Evolutionary conservation across 2,329 filamentous ascomycete species (phyloP).

Genomic region (Leptographium galeiforme): DNA sequence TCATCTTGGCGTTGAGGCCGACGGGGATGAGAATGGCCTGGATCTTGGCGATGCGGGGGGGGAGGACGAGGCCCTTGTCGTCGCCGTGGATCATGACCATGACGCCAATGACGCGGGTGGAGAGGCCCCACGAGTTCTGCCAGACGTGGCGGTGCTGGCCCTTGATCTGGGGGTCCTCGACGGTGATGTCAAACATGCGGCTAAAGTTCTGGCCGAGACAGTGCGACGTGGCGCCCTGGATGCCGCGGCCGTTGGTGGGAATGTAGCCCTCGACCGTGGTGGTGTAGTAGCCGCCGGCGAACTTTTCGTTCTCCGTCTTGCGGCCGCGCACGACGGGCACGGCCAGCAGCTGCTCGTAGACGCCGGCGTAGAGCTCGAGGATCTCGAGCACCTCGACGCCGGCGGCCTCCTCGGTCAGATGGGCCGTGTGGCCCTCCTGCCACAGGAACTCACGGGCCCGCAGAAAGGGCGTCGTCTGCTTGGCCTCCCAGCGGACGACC

Average conservation of each 20-base stretch:
- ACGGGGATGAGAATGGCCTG: constrained; percentile 86
- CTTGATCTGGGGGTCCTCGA: constrained; percentile 79
- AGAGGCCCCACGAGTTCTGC: constrained; percentile 99
- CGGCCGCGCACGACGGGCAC: constrained; percentile 85
- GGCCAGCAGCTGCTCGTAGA: constrained; percentile 88
- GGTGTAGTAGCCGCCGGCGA: constrained; percentile 91
- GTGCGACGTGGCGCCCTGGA: constrained; percentile 92
- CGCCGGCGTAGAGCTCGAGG: constrained; percentile 77
- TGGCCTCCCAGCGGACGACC: constrained; percentile 84
- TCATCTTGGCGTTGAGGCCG: constrained; percentile 79
- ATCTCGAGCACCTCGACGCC: constrained; percentile 83
- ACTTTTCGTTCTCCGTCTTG: constrained; percentile 98
- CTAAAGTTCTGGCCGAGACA: constrained; percentile 94
- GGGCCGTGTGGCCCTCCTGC: constrained; percentile 91
- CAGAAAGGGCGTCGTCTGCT: constrained; percentile 78
- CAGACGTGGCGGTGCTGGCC: constrained; percentile 75
- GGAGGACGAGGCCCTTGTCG: constrained; percentile 86
- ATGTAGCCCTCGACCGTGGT: constrained; percentile 97
- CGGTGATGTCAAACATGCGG: constrained; percentile 95
- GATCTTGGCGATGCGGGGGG: constrained; percentile 74
- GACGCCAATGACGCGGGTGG: constrained; percentile 91
- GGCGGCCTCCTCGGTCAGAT: constrained; percentile 70
- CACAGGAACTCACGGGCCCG: constrained; percentile 91
- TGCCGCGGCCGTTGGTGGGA: constrained; percentile 85
- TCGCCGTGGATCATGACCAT: constrained; percentile 99